Conservation (phyloP, 495 filamentous ascomycete genomes). For the Penicillium longicatenatum region DNA sequence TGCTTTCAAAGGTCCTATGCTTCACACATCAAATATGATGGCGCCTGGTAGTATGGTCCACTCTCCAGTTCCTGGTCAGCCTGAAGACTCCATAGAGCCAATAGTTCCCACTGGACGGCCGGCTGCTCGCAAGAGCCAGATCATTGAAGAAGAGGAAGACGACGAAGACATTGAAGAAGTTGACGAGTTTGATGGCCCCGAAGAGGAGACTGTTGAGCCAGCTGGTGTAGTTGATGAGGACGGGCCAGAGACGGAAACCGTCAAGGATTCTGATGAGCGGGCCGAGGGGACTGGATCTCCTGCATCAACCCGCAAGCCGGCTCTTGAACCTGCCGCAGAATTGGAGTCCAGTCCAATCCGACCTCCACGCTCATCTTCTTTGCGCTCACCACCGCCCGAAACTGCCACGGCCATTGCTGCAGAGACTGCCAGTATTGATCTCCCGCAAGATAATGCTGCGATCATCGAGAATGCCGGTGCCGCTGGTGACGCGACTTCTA, state of each 20-base stretch:
- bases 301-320: conserved; percentile 24
- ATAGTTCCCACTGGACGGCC: conserved; percentile 58
- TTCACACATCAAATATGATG: conserved; percentile 55
- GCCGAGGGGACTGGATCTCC: conserved; percentile 21
- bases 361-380: conserved; percentile 44
- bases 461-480: background rate
- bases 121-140: conserved; percentile 57
- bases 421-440: conserved; percentile 8
- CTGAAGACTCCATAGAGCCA: conserved; percentile 49
- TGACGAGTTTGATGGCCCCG: conserved; percentile 63
- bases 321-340: conserved; percentile 39
- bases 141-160: conserved; percentile 88
- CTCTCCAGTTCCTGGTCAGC: conserved; percentile 38
- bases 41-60: conserved; percentile 38
- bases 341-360: conserved; percentile 34
- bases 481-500: conserved; percentile 6
- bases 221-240: conserved; percentile 23
- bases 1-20: conserved; percentile 84
- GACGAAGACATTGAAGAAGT: conserved; percentile 75
- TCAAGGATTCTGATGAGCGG: conserved; percentile 11
- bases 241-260: conserved; percentile 8
- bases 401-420: conserved; percentile 15
- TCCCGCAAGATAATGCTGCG: conserved; percentile 2
- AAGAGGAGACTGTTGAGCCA: conserved; percentile 41
- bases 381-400: conserved; percentile 24